These are phyloP conservation scores for Apiotrichum brassicae DNA, from an alignment of 1,284 basidiomycete species.

Conservation along the genomic window DNA sequence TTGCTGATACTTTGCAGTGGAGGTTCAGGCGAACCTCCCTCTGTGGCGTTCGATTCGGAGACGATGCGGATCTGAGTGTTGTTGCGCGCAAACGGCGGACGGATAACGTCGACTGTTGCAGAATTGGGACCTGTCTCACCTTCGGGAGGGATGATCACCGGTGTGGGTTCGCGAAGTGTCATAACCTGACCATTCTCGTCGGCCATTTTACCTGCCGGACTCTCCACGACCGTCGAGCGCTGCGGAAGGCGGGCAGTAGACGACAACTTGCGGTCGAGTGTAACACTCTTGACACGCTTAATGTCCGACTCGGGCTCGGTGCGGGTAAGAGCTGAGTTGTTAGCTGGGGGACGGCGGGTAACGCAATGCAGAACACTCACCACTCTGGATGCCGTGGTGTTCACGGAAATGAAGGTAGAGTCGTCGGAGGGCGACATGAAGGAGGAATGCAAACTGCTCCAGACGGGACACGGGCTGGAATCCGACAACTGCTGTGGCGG, in stretches of 20 bases:
- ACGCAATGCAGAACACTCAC: slow-evolving; percentile 17
- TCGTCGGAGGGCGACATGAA: slow-evolving; percentile 90
- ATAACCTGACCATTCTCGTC: slow-evolving; percentile 56
- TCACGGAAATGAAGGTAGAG: slow-evolving; percentile 86
- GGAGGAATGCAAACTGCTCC: slow-evolving; percentile 94
- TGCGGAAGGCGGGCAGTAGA: slow-evolving; percentile 87
- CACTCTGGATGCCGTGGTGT: slow-evolving; percentile 72
- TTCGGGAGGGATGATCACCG: slow-evolving; percentile 1
- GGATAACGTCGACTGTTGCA: slow-evolving; percentile 50
- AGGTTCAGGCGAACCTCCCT: slow-evolving; percentile 53
- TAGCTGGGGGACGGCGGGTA: not conserved
- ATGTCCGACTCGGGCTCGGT: slow-evolving; percentile 62
- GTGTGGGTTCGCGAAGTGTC: slow-evolving; percentile 8
- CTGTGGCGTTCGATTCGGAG: slow-evolving; percentile 46
- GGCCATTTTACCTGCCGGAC: slow-evolving; percentile 81
- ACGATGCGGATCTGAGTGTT: slow-evolving; percentile 86
- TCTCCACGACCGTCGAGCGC: slow-evolving; percentile 91
- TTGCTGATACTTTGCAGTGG: slow-evolving; percentile 47
- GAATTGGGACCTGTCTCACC: slow-evolving; percentile 9
- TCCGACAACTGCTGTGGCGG: slow-evolving; percentile 59
- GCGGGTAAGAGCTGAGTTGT: slow-evolving; percentile 12
- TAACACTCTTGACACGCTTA: slow-evolving; percentile 85
- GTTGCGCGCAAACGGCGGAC: slow-evolving; percentile 69
- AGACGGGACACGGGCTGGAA: slow-evolving; percentile 88
- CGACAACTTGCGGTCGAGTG: slow-evolving; percentile 82